Percentiles rank a stretch among this genome's conserved stretches.
phyloP scores from a whole-genome alignment of 345 rosid genomes.

The Salix arbutifolia region DNA sequence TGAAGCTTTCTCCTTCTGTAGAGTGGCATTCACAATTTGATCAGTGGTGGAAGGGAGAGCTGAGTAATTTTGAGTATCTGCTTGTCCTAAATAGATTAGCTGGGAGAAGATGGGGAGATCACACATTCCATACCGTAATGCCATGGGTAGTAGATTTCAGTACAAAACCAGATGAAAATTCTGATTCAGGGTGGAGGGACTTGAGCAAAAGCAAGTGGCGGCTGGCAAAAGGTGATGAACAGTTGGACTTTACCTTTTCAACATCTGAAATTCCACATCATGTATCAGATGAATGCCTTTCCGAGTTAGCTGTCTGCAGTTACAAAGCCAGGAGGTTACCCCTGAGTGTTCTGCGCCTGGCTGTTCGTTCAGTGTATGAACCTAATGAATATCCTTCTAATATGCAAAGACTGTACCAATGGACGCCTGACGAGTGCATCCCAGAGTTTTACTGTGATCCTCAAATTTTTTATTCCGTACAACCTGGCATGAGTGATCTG shows the following conservation, averaged over 20 bases:
- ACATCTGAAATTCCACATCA: constrained; percentile 93
- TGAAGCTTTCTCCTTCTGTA: constrained; percentile 47
- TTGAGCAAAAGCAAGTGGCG: constrained; percentile 95
- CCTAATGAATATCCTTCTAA: constrained; percentile 95
- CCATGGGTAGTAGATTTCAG: constrained; percentile 97
- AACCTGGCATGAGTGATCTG: constrained; percentile 83
- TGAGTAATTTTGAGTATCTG: constrained; percentile 83
- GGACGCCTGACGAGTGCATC: constrained; percentile 99
- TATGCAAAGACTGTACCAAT: constrained; percentile 91
- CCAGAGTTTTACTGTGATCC: constrained; percentile 92
- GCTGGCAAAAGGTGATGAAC: constrained; percentile 95
- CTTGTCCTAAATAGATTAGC: constrained; percentile 75
- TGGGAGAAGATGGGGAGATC: constrained; percentile 97
- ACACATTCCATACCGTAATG: constrained; percentile 85
- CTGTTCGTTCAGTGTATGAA: constrained; percentile 91
- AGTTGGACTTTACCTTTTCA: constrained; percentile 85
- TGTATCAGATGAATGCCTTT: constrained; percentile 95
- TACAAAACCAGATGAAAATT: constrained; percentile 60
- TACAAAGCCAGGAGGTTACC: constrained; percentile 96
- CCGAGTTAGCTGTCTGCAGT: constrained; percentile 97
- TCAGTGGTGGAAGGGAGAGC: constrained; percentile 85
- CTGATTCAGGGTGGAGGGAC: constrained; percentile 85
- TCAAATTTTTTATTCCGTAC: constrained; percentile 60
- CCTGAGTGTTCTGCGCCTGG: constrained; percentile 71
- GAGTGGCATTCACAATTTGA: constrained; percentile 66